Percentiles rank a stretch among this genome's conserved stretches.
phyloP scores from a whole-genome alignment of 495 filamentous ascomycete species.

The Chaetomium cochliodes region DNA sequence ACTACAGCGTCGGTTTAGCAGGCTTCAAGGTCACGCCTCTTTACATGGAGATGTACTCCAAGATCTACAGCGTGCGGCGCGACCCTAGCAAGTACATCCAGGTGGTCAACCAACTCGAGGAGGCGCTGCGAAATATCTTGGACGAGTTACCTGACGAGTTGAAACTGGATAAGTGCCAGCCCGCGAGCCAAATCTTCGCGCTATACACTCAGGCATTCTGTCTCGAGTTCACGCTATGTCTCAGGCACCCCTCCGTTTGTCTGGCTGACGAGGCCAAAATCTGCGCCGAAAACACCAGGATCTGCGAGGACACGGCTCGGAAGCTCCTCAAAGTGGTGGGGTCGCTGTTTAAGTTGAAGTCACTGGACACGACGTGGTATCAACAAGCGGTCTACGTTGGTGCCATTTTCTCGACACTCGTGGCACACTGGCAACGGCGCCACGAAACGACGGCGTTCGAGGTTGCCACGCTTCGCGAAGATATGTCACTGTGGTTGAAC shows the following conservation, averaged over 20 bases:
- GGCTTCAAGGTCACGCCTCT: slow-evolving; percentile 59
- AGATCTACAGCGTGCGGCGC: slow-evolving; percentile 63
- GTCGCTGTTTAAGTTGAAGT: slow-evolving; percentile 58
- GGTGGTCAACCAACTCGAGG: slow-evolving; percentile 61
- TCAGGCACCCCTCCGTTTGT: slow-evolving; percentile 72
- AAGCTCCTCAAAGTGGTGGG: slow-evolving; percentile 61
- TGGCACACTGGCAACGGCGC: slow-evolving; percentile 64
- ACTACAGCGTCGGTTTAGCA: slow-evolving; percentile 61
- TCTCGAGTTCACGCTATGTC: slow-evolving; percentile 49
- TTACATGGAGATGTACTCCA: slow-evolving; percentile 68
- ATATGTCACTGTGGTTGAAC: slow-evolving; percentile 68
- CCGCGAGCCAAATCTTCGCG: slow-evolving; percentile 53
- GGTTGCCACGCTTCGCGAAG: slow-evolving; percentile 54
- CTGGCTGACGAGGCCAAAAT: slow-evolving; percentile 59
- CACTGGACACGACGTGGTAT: slow-evolving; percentile 82
- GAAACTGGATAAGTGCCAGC: slow-evolving; percentile 46
- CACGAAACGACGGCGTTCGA: slow-evolving; percentile 55
- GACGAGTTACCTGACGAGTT: slow-evolving; percentile 59
- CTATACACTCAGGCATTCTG: slow-evolving; percentile 49
- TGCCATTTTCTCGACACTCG: slow-evolving; percentile 70
- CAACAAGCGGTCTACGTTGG: slow-evolving; percentile 67
- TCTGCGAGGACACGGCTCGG: slow-evolving; percentile 64
- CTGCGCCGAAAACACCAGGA: slow-evolving; percentile 61
- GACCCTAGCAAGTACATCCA: slow-evolving; percentile 58
- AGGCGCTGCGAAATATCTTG: slow-evolving; percentile 54